Evolutionary conservation across 139 green algal genomes (phyloP).

Genomic region (Micractinium sp.): DNA sequence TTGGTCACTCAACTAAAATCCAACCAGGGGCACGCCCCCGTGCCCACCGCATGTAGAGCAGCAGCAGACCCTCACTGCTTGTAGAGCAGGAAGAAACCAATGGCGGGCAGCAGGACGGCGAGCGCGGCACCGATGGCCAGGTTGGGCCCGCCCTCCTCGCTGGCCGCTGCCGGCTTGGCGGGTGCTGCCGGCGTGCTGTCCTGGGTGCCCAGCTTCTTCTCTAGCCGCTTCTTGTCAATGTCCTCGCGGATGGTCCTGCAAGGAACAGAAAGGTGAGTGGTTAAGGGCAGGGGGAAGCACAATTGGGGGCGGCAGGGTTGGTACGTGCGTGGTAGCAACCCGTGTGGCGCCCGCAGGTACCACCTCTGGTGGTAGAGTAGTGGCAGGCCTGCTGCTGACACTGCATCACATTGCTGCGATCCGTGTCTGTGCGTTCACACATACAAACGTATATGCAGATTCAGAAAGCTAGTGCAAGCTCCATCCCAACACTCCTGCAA

Average conservation of each 20-base stretch:
- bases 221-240: slow-evolving; percentile 30
- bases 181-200: neutral
- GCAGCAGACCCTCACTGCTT: neutral
- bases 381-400: no score
- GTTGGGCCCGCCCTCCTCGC: slow-evolving; percentile 2
- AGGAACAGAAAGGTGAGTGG: neutral
- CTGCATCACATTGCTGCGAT: neutral
- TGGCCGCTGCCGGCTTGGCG: neutral
- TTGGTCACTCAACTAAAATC: neutral
- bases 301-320: no score
- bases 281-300: neutral
- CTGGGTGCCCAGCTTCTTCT: slow-evolving; percentile 20
- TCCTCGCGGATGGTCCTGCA: slow-evolving; percentile 33
- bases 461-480: no score
- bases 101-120: neutral
- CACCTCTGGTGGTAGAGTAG: no score
- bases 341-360: no score
- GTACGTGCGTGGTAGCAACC: neutral
- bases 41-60: no score
- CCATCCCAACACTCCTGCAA: neutral
- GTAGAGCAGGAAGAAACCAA: neutral
- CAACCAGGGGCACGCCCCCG: no score
- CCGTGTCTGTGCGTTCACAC: neutral
- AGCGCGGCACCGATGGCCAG: neutral
- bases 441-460: no score